These are phyloP conservation scores for Apiospora arundinis DNA, from an alignment of 2,329 filamentous ascomycete species.

Conservation along the genomic window DNA sequence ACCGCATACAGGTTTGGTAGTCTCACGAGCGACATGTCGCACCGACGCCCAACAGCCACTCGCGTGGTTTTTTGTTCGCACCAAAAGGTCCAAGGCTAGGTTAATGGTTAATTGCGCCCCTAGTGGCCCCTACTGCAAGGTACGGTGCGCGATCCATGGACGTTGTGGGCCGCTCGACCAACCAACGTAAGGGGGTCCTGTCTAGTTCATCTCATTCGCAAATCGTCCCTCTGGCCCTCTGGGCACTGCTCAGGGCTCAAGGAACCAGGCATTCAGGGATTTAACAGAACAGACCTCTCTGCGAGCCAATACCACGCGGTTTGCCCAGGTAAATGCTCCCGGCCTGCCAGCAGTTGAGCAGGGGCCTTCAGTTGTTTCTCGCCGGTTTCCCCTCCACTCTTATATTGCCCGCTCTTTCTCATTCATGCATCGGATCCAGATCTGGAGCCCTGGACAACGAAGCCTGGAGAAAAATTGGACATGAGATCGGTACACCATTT, in stretches of 20 bases:
- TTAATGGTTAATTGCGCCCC: conserved; percentile 11
- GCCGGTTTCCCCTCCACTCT: neutral
- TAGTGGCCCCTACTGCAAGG: conserved; percentile 14
- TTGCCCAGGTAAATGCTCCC: neutral
- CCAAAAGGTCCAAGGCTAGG: no score
- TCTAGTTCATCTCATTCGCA: conserved; percentile 10
- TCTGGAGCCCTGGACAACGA: neutral
- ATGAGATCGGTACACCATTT: neutral
- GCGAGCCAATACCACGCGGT: neutral
- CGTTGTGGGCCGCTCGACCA: neutral
- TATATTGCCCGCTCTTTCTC: conserved; percentile 9
- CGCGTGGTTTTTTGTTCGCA: conserved; percentile 1
- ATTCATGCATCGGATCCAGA: neutral
- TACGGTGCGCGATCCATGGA: neutral
- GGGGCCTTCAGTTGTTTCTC: neutral
- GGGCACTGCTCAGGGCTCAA: neutral
- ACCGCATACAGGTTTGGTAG: neutral
- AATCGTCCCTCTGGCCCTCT: neutral
- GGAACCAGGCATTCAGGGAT: neutral
- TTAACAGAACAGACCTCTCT: conserved; percentile 2
- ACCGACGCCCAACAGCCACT: neutral
- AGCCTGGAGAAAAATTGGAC: conserved; percentile 14
- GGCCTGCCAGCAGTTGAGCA: no score
- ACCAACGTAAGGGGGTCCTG: neutral
- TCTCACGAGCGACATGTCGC: conserved; percentile 8